Base-by-base conservation (phyloP, 2,329 filamentous ascomycete genomes). In the Camptophora hylomeconis region DNA sequence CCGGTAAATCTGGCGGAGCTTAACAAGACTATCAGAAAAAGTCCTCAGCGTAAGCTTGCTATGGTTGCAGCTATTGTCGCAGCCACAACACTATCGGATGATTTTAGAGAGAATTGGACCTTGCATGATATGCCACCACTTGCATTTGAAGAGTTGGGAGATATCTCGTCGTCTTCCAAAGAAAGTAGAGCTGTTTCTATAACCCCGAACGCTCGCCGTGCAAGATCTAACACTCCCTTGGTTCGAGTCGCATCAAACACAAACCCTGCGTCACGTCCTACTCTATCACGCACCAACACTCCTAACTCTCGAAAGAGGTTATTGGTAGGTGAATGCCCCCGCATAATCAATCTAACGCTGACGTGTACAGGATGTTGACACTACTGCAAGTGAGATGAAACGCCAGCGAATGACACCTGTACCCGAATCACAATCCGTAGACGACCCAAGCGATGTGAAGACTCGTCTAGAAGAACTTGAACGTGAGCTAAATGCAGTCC, bases 91-190 rank as follows among this genome's bases (percentile, higher is more conserved):
- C 31, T 52, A n/a, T 45, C 48, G 1, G 51, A 55, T 18, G 47
- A 52, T 30, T 50, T 56, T 28, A 41, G 45, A 12, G 30, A 42
- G n/a, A 42, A 44, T 8, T 62, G 57, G 58, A 39, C 48, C 18
- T 32, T 61, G 9, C 46, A 53, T 16, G 26, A 31, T 3, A 51
- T 61, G 17, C 54, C 58, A 26, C 46, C 49, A 18, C 37, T 61
- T 21, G 46, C 50, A 4, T 41, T 58, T 21, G 41, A 47, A 13
- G 46, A 45, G 6, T 29, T 47, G 1, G 45, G 48, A 9, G 47
- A 50, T 19, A 32, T 46, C 4, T 8, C 26, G 5, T 17, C 19
- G 8, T 30, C 31, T 5, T 14, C 21, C 8, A 39, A 30, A 19
- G 19, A 21, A 3, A 40, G 39, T 26, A 32, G 35, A n/a, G 20